phyloP scores from a whole-genome alignment of 495 filamentous ascomycete genomes.

The Podospora pseudopauciseta region DNA sequence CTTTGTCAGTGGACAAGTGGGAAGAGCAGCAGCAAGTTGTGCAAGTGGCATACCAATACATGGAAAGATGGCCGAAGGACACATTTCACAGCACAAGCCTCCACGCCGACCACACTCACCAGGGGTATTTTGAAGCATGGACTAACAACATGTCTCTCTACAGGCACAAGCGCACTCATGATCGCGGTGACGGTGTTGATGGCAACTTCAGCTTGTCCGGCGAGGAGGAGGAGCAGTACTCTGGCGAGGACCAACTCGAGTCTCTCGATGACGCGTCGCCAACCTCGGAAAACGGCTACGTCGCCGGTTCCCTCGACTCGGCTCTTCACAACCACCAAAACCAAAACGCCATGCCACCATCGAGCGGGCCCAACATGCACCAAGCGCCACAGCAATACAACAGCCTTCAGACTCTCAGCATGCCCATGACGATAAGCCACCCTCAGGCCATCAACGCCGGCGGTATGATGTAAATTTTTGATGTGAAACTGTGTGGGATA shows the following conservation, averaged over 20 bases:
- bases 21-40: slow-evolving; percentile 28
- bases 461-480: slow-evolving; percentile 32
- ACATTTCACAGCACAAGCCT: slow-evolving; percentile 35
- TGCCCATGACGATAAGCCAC: slow-evolving; percentile 56
- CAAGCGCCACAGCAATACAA: slow-evolving; percentile 40
- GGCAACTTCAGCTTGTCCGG: slow-evolving; percentile 61
- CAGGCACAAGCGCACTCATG: slow-evolving; percentile 94
- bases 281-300: slow-evolving; percentile 54
- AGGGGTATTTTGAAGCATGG: slow-evolving; percentile 13
- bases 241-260: slow-evolving; percentile 65
- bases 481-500: slow-evolving; percentile 12
- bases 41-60: slow-evolving; percentile 34
- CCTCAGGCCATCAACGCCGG: slow-evolving; percentile 46
- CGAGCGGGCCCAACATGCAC: slow-evolving; percentile 41
- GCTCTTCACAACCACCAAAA: slow-evolving; percentile 33
- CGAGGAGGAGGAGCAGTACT: slow-evolving; percentile 72
- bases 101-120: slow-evolving; percentile 23
- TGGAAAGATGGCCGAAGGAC: slow-evolving; percentile 20
- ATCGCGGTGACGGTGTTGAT: slow-evolving; percentile 69
- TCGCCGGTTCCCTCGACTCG: slow-evolving; percentile 43
- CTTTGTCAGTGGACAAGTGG: slow-evolving; percentile 29
- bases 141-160: slow-evolving; percentile 35
- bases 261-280: slow-evolving; percentile 74
- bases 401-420: slow-evolving; percentile 51
- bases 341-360: slow-evolving; percentile 30